Base-by-base conservation (phyloP, 1,284 basidiomycete species). In the Moniliella sp. region DNA sequence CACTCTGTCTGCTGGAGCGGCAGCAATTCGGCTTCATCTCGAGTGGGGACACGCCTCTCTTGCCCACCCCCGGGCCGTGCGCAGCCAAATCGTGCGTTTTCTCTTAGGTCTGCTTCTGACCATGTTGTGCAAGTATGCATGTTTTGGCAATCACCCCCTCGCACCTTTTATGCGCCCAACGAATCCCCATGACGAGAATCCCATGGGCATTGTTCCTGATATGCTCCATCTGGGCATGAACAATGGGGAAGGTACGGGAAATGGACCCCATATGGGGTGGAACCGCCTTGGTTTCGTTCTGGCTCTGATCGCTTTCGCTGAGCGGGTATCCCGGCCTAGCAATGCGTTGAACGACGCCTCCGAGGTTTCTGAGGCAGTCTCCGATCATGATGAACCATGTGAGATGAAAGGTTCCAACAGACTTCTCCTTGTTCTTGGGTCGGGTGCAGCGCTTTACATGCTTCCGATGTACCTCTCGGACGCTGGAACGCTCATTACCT, bases 381-480 rank as follows among this genome's bases (percentile, higher is more conserved):
- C 21, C 8, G 8, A 23, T n/a, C 21, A 7, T n/a, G 8, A 7
- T 7, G 8, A 23, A 23, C 21, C 21, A 7, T 23, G 7, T 23
- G 21, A 7, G n/a, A 7, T 7, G 21, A n/a, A 23, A 7, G 7
- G 21, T 23, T n/a, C 8, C 44, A 2, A 38, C 47, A 3, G n/a
- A n/a, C n/a, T n/a, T n/a, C n/a, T n/a, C n/a, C n/a, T n/a, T n/a
- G n/a, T n/a, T n/a, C 16, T 45, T 2, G 49, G 45, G n/a, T 4
- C 47, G 7, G 50, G 48, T 15, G 42, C 46, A 8, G 33, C 54
- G 18, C 42, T 54, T 2, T 41, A 37, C 21, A 35, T 39, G 2
- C 4, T 86, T 0, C 79, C 88, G 51, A 76, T 73, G 19, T 68
- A 82, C 35, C 64, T 81, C 26, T 72, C 74, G 4, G 83, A 93